A percentile compares a stretch with the other conserved stretches of the same genome.
phyloP scores from a whole-genome alignment of 305 asterid species.

The Lippia alba region DNA sequence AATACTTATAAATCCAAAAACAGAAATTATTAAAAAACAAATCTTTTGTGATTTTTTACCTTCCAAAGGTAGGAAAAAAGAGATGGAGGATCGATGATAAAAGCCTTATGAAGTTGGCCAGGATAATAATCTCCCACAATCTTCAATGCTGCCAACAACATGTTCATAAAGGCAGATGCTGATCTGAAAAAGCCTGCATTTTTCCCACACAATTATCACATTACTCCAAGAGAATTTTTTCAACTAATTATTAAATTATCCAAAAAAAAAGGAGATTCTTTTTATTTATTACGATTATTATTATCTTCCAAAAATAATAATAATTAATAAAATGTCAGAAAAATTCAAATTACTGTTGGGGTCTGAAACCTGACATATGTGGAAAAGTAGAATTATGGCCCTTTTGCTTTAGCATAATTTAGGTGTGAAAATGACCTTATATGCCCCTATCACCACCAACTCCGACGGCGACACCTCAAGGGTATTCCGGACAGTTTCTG shows the following conservation, averaged over 20 bases:
- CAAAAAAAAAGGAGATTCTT: slow-evolving; percentile 18
- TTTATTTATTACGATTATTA: not conserved
- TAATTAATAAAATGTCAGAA: slow-evolving; percentile 31
- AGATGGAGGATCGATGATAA: slow-evolving; percentile 84
- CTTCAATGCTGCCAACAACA: slow-evolving; percentile 65
- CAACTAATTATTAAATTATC: not conserved
- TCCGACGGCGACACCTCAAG: slow-evolving; percentile 56
- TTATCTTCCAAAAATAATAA: not conserved
- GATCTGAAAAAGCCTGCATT: slow-evolving; percentile 86
- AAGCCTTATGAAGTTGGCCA: slow-evolving; percentile 67
- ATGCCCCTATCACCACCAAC: slow-evolving; percentile 42
- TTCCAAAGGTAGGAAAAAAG: slow-evolving; percentile 84
- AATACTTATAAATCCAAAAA: no score
- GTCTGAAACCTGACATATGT: slow-evolving; percentile 39
- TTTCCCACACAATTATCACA: slow-evolving; percentile 21
- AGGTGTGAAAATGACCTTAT: slow-evolving; percentile 39
- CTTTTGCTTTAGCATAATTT: slow-evolving; percentile 52
- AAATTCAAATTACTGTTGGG: slow-evolving; percentile 49
- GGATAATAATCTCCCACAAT: slow-evolving; percentile 73
- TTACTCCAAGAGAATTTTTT: slow-evolving; percentile 24
- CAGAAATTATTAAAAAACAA: not conserved
- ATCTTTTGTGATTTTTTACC: slow-evolving; percentile 40
- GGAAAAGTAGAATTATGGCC: slow-evolving; percentile 49
- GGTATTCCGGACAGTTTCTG: slow-evolving; percentile 61
- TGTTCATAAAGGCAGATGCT: slow-evolving; percentile 76